Base-by-base conservation (phyloP, 805 yeast species). In the Kodamaea hsintzibuensis region DNA sequence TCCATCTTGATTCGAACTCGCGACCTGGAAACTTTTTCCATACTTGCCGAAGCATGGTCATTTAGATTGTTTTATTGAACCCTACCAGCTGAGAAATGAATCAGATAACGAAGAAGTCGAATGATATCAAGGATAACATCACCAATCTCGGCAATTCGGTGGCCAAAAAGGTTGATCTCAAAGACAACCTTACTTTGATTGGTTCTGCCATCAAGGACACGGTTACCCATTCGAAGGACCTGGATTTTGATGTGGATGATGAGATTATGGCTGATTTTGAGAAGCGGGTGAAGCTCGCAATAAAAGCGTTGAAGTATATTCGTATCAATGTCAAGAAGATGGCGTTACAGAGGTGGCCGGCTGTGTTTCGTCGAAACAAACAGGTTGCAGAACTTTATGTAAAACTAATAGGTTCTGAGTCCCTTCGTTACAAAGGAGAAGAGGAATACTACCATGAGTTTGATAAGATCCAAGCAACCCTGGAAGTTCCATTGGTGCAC, bases 261-360 rank as follows among this genome's bases (percentile, higher is more conserved):
- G 57, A 57, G 46, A 25, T 57, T 16, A 44, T 59, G 17, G 48
- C 49, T 10, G 57, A 47, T 14, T 58, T 56, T 49, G 60, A 57
- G 27, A 55, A 55, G 27, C 66, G 64, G 50, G 53, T 58, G 56
- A 22, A 62, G 68, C 12, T 52, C 8, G 45, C 55, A 12, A 63
- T 75, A 30, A 73, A 76, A 17, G 85, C 82, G 1, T 62, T 82
- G 39, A 72, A 73, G 46, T 81, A 68, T 54, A 55, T 81, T 16
- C 56, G 54, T 7, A 42, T 56, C 18, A 76, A 72, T 50, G 61
- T 71, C 35, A 58, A 61, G 37, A 55, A 64, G 46, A 45, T 65
- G 43, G 59, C 65, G n/a, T 54, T 60, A 47, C 42, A 19, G 9
- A 54, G 69, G 55, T 66, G 73, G 67, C 71, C 72, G 18, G 49